Evolutionary conservation across 306 rosid genomes (phyloP), one percentile per base, ranked within the genome.

Genomic region (Ceratonia siliqua): DNA sequence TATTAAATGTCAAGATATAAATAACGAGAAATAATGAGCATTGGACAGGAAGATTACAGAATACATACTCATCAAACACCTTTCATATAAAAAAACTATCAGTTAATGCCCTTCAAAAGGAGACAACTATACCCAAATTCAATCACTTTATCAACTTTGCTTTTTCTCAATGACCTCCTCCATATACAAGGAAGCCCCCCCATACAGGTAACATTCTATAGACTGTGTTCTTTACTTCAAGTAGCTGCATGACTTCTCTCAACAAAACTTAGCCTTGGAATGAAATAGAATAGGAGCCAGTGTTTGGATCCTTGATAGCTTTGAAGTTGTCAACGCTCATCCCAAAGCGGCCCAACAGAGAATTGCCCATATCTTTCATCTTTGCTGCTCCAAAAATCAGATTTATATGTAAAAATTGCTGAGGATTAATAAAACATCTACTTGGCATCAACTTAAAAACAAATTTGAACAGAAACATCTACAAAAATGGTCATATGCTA

Each of bases 301-400:
- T 83, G 68, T 88, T 85, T 49, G 90, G 88, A 71, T 88, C 89
- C 79, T 88, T 79, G 7, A 88, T 86, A 41, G 88, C 76, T 50
- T 88, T 85, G 85, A 88, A 88, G 85, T 83, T 85, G 78, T 85
- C 92, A 3, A 81, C 27, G 43, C 86, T 88, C 92, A 88, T 88
- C 8, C 92, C 92, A 27, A 88, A 88, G 48, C 89, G 92, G 30
- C 88, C 88, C 78, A 85, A 65, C 70, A 88, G 38, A 50, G 88
- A 85, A 71, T 88, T 88, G 35, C 92, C 92, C 83, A 88, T 81
- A 7, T 85, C 92, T 76, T 88, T 88, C 71, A 88, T 70, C 83
- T 88, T 85, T 17, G 83, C 86, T 88, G 83, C 28, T 63, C 81
- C 30, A 11, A 70, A 20, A 20, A 3, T 55, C 18, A 17, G 5